A percentile compares a stretch with the other conserved stretches of the same genome.
These are phyloP conservation scores for Trametes gibbosa DNA, from an alignment of 768 basidiomycete species.

Conservation along the genomic window DNA sequence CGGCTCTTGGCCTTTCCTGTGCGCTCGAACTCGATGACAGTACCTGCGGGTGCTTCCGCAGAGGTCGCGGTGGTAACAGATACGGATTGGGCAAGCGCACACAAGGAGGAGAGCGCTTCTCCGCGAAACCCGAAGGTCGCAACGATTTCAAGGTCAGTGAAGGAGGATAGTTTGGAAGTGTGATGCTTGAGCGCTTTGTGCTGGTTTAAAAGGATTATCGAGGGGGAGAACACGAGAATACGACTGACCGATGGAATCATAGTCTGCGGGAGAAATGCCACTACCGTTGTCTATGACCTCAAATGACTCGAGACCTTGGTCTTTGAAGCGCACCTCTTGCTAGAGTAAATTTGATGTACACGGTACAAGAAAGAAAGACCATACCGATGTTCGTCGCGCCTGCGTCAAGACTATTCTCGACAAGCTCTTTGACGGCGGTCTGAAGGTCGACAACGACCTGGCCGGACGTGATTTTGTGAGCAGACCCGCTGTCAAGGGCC, in stretches of 20 bases:
- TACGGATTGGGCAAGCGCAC: constrained; percentile 73
- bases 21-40: constrained; percentile 68
- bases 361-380: constrained; percentile 19
- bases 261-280: constrained; percentile 78
- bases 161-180: constrained; percentile 86
- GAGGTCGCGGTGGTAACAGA: constrained; percentile 72
- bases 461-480: constrained; percentile 90
- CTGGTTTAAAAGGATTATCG: background rate
- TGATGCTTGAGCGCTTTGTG: constrained; percentile 80
- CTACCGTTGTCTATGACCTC: constrained; percentile 93
- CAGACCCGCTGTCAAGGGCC: constrained; percentile 71
- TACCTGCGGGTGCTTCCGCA: constrained; percentile 73
- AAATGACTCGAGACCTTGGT: constrained; percentile 76
- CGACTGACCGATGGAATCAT: constrained; percentile 70
- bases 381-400: constrained; percentile 82
- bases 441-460: constrained; percentile 95
- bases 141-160: constrained; percentile 68
- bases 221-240: background rate
- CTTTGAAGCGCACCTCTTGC: constrained; percentile 85
- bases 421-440: constrained; percentile 91
- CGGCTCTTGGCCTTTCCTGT: constrained; percentile 57
- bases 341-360: background rate
- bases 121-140: constrained; percentile 93
- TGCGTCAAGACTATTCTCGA: constrained; percentile 96
- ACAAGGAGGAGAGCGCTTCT: constrained; percentile 92